A percentile compares a stretch with the other conserved stretches of the same genome.
Conservation (phyloP, 805 yeast species). For the Wickerhamomyces bisporus region DNA sequence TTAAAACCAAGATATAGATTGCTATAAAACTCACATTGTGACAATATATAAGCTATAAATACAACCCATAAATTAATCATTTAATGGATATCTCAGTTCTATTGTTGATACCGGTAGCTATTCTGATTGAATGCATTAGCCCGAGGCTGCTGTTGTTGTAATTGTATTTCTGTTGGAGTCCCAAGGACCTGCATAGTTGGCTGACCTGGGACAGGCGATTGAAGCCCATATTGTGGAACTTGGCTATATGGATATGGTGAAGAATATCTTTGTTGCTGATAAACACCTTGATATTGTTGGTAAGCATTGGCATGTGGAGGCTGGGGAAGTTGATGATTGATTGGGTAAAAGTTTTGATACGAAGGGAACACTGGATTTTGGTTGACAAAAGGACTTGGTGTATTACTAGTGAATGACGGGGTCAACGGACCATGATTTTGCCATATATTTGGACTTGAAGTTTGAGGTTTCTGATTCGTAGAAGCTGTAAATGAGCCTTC, state of each 20-base stretch:
- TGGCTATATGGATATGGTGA: background rate
- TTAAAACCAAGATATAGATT: no score
- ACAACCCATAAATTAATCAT: no score
- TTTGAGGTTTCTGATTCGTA: background rate
- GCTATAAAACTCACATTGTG: no score
- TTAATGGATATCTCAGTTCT: no score
- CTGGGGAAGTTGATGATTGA: background rate
- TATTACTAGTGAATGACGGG: background rate
- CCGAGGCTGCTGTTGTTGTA: background rate
- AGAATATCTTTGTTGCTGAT: background rate
- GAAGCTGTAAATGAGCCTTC: slow-evolving; percentile 12
- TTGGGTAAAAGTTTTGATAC: background rate
- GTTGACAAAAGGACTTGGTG: background rate
- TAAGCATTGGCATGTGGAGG: background rate
- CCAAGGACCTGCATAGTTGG: slow-evolving; percentile 7
- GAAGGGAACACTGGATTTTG: background rate
- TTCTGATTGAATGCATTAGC: background rate
- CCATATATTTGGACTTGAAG: slow-evolving; percentile 4
- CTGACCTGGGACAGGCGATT: background rate
- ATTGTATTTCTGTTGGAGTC: slow-evolving; percentile 8
- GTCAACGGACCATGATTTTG: background rate
- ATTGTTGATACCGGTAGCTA: background rate
- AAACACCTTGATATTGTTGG: slow-evolving; percentile 1
- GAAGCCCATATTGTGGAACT: slow-evolving; percentile 1
- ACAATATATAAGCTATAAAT: no score